Percentiles rank a stretch among this genome's conserved stretches.
These are phyloP conservation scores for Cytospora mali DNA, from an alignment of 2,329 filamentous ascomycete species.

Conservation along the genomic window DNA sequence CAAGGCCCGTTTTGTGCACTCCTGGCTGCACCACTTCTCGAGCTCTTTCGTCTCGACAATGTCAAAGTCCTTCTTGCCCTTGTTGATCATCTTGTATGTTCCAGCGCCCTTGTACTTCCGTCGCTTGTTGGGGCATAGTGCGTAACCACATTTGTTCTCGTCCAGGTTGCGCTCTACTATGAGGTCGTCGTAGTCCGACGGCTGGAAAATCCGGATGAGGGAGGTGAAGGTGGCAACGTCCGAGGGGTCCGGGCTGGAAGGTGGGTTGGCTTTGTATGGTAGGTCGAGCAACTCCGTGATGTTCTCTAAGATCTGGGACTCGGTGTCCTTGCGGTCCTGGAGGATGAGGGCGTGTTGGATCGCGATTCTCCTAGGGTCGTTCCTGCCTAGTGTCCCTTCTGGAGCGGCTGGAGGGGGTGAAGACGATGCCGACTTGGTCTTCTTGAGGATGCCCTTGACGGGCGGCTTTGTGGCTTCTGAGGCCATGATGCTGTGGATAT, in stretches of 20 bases:
- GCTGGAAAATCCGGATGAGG: conserved; percentile 74
- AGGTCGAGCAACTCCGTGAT: conserved; percentile 72
- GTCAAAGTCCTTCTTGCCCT: conserved; percentile 56
- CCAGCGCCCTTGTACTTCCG: conserved; percentile 58
- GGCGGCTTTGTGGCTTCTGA: conserved; percentile 40
- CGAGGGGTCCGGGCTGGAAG: conserved; percentile 54
- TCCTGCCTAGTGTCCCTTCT: conserved; percentile 43
- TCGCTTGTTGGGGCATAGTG: conserved; percentile 71
- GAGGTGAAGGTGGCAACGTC: conserved; percentile 69
- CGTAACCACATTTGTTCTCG: conserved; percentile 87
- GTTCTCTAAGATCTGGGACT: conserved; percentile 71
- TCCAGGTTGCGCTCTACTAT: conserved; percentile 88
- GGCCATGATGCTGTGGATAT: conserved; percentile 49
- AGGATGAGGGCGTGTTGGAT: conserved; percentile 81
- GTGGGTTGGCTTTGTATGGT: conserved; percentile 45
- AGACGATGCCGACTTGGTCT: conserved; percentile 48
- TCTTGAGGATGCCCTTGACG: conserved; percentile 65
- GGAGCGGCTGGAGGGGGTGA: conserved; percentile 34
- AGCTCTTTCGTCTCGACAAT: conserved; percentile 73
- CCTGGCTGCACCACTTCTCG: conserved; percentile 84
- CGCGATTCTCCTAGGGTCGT: conserved; percentile 60
- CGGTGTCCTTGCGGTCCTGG: conserved; percentile 78
- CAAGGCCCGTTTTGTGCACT: conserved; percentile 77
- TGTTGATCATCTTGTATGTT: conserved; percentile 67
- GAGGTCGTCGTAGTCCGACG: conserved; percentile 85